phyloP scores from a whole-genome alignment of 306 rosid genomes.

The Quercus variabilis region DNA sequence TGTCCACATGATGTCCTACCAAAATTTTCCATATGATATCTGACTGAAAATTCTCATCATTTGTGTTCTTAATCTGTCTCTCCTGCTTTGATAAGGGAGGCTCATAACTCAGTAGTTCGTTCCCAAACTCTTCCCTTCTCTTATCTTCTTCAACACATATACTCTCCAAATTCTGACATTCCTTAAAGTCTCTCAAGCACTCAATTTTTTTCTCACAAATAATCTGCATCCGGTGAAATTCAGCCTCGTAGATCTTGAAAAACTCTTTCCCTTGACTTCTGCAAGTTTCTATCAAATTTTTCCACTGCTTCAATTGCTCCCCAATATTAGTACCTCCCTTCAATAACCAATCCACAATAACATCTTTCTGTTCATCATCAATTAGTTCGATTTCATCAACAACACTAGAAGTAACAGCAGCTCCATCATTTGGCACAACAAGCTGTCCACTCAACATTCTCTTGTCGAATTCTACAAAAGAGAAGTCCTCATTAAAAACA shows the following conservation, averaged over 20 bases:
- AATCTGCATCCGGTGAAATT: neutral
- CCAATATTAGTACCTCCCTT: neutral
- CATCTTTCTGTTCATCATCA: too few relatives aligned
- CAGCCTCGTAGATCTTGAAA: neutral
- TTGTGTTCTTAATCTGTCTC: neutral
- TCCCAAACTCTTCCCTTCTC: neutral
- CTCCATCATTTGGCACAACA: too few relatives aligned
- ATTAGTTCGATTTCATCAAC: too few relatives aligned
- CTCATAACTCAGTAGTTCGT: neutral
- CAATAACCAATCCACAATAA: neutral
- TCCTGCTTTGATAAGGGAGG: neutral
- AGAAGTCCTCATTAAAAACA: neutral
- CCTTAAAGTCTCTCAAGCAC: too few relatives aligned
- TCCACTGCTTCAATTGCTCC: neutral
- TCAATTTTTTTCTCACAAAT: neutral
- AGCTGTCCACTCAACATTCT: neutral
- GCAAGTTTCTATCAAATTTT: neutral
- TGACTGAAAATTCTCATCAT: neutral
- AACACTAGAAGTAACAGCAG: too few relatives aligned
- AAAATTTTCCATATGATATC: neutral
- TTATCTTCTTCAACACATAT: neutral
- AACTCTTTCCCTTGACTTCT: neutral
- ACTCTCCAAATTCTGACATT: neutral
- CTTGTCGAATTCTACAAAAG: neutral
- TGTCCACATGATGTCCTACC: neutral